Evolutionary conservation across 345 rosid genomes (phyloP), one percentile per base, ranked within the genome.

Genomic region (rapeseed (Brassica napus)): DNA sequence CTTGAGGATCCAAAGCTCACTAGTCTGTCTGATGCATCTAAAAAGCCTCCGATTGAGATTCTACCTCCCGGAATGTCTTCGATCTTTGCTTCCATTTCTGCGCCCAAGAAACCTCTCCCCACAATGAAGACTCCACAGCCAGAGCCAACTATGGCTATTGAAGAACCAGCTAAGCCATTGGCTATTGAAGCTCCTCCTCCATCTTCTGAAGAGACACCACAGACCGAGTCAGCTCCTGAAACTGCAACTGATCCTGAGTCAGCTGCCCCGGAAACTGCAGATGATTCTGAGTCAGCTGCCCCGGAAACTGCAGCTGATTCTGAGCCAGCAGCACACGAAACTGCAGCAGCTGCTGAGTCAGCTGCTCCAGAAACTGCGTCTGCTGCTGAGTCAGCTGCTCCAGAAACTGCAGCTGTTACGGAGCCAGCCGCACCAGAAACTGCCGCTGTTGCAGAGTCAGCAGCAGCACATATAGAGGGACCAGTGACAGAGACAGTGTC

Each of bases 11-110:
- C 93, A 12, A 94, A 90, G 87, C 89, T 92, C 73, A 89, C 97
- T 23, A 91, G 96, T 87, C 84, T 93, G 82, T 87, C 90, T 4
- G 98, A 95, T 44, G 92, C 97, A 6, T 91, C 89, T 39, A 89
- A 86, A 86, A 93, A 90, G 72, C 91, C 93, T 23, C 90, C 97
- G 1, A 87, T 95, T 75, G 96, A 95, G 85, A 89, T 95, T 63
- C 86, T 93, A 65, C 98, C 98, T 31, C 98, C 98, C 1, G 97
- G 99, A 72, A 90, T 93, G 98, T 89, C 97, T 6, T 89, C 97
- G 66, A 88, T 93, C 52, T 84, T 90, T 32, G 91, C 94, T 79
- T 85, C 93, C 57, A 87, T 91, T 74, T 73, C 94, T 47, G 81
- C 85, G 68, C 90, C 91, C 82, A 91, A 91, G 82, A 91, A 90